Evolutionary conservation across 2,329 filamentous ascomycete species (phyloP).

Genomic region (Aspergillus fumigatiaffinis): DNA sequence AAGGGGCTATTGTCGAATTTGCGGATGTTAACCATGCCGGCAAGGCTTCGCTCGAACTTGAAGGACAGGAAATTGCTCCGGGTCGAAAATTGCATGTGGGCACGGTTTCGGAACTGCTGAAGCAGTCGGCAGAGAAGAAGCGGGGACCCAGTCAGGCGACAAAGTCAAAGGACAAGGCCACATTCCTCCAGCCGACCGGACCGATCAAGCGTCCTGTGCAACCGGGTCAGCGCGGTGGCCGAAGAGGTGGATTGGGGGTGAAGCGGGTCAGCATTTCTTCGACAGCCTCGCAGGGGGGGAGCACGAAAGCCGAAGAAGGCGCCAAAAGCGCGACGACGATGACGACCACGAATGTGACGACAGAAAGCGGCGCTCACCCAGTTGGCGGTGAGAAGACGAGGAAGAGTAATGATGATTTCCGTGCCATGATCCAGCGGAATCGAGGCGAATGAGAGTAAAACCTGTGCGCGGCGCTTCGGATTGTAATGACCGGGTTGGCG

Average conservation of each 20-base stretch:
- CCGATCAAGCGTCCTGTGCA: conserved; percentile 46
- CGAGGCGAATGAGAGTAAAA: conserved; percentile 22
- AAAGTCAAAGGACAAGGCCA: conserved; percentile 35
- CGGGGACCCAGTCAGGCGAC: conserved; percentile 36
- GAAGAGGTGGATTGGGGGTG: conserved; percentile 48
- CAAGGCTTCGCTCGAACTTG: conserved; percentile 47
- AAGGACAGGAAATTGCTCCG: conserved; percentile 43
- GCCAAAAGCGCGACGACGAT: conserved; percentile 18
- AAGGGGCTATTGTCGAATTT: conserved; percentile 84
- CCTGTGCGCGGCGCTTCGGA: conserved; percentile 16
- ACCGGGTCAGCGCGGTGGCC: conserved; percentile 39
- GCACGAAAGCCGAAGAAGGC: not conserved
- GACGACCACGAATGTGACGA: conserved; percentile 26
- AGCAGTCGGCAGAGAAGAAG: conserved; percentile 39
- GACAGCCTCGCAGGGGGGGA: conserved; percentile 2
- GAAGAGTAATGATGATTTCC: conserved; percentile 59
- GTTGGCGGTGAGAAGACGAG: conserved; percentile 23
- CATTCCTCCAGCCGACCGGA: conserved; percentile 28
- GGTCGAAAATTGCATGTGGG: conserved; percentile 46
- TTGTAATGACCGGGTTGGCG: conserved; percentile 26
- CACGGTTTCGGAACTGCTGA: conserved; percentile 50
- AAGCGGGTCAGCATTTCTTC: conserved; percentile 37
- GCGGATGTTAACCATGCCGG: conserved; percentile 66
- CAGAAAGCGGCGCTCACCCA: conserved; percentile 11
- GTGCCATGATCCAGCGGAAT: conserved; percentile 49